These are phyloP conservation scores for Metschnikowia anglica DNA, from an alignment of 805 yeast genomes.

Conservation along the genomic window DNA sequence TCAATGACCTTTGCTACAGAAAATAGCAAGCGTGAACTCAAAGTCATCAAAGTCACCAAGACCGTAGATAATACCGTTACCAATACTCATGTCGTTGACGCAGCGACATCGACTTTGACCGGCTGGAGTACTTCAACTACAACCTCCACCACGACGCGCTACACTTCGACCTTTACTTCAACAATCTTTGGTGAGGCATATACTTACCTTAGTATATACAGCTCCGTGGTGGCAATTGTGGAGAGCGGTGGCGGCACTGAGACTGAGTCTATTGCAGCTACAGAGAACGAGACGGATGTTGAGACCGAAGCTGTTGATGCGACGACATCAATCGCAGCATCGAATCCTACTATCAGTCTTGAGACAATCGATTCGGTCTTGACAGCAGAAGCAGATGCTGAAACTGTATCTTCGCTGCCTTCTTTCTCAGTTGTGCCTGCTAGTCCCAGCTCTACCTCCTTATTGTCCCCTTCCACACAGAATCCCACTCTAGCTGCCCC, in stretches of 20 bases:
- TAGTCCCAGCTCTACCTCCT: neutral
- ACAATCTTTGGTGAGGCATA: constrained; percentile 40
- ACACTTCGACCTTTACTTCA: constrained; percentile 45
- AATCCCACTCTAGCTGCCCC: neutral
- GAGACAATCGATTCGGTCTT: neutral
- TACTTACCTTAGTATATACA: constrained; percentile 28
- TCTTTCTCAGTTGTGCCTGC: too few relatives aligned
- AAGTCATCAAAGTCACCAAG: constrained; percentile 33
- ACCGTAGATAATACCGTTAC: constrained; percentile 39
- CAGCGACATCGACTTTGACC: constrained; percentile 30
- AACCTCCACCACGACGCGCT: constrained; percentile 39
- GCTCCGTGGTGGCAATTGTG: constrained; percentile 1
- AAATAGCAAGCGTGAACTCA: constrained; percentile 18
- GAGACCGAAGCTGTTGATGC: constrained; percentile 3
- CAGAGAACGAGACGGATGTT: too few relatives aligned
- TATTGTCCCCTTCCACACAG: neutral
- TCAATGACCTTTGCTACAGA: constrained; percentile 9
- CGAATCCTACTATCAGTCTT: constrained; percentile 1
- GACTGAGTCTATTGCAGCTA: constrained; percentile 1
- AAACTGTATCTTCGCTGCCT: neutral
- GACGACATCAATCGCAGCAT: constrained; percentile 5
- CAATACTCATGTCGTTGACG: constrained; percentile 33
- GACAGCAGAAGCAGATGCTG: neutral
- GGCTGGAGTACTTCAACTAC: constrained; percentile 30
- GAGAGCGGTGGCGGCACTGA: neutral